Percentiles rank a stretch among this genome's conserved stretches.
Conservation (phyloP, 176 grass and related monocot species). For the Oryza meridionalis region DNA sequence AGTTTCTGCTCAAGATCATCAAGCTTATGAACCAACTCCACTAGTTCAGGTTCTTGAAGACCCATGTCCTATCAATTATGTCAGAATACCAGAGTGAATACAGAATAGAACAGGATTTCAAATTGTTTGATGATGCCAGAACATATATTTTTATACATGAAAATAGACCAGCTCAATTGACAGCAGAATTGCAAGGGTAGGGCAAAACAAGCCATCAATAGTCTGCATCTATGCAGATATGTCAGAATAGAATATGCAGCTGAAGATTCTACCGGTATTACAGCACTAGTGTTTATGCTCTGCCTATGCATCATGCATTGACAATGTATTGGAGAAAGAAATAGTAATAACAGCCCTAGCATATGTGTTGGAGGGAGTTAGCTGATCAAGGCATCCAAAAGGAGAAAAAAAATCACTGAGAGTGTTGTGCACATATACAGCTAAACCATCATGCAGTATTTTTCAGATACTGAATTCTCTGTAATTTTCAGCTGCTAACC, state of each 20-base stretch:
- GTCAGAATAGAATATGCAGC: constrained; percentile 14
- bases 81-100: constrained; percentile 25
- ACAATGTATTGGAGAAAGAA: constrained; percentile 30
- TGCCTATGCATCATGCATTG: constrained; percentile 6
- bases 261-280: constrained; percentile 18
- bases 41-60: constrained; percentile 85
- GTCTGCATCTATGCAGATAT: not conserved
- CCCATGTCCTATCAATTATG: constrained; percentile 79
- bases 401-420: not conserved
- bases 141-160: constrained; percentile 9
- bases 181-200: constrained; percentile 25
- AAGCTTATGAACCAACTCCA: constrained; percentile 84
- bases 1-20: constrained; percentile 86
- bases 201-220: constrained; percentile 18
- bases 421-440: constrained; percentile 8
- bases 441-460: constrained; percentile 5
- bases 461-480: constrained; percentile 4
- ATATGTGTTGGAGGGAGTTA: not conserved
- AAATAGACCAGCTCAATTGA: constrained; percentile 4
- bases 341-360: not conserved
- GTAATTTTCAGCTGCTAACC: not conserved
- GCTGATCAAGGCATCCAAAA: not conserved
- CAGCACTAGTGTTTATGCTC: constrained; percentile 1
- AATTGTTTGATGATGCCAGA: constrained; percentile 28
- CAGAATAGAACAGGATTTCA: constrained; percentile 12